A percentile compares a stretch with the other conserved stretches of the same genome.
Evolutionary conservation across 148 eudicot species (phyloP).

Genomic region (Cornus kousa): DNA sequence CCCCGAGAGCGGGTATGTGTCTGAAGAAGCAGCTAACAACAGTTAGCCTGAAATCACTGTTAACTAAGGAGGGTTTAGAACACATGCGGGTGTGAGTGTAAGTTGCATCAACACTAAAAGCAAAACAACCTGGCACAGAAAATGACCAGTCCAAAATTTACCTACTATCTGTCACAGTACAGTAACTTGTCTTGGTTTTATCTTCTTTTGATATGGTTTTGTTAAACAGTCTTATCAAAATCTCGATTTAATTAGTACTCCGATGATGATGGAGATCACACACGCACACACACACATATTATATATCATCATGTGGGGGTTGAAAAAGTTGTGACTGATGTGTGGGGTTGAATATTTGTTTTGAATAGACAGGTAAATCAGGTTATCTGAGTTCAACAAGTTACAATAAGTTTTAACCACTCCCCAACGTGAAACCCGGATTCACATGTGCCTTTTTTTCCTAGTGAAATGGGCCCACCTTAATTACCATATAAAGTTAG

Average conservation of each 20-base stretch:
- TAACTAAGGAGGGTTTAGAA: background rate
- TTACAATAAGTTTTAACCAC: background rate
- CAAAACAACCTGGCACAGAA: background rate
- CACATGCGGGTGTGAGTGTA: background rate
- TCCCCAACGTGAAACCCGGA: background rate
- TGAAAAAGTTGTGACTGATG: background rate
- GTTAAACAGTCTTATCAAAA: background rate
- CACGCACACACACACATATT: no score
- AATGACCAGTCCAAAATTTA: background rate
- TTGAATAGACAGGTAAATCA: background rate
- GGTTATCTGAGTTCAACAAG: background rate
- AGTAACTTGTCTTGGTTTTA: background rate
- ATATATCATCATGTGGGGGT: background rate
- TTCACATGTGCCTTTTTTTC: background rate
- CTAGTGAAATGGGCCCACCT: no score
- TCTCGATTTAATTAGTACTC: background rate
- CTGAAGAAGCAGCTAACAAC: background rate
- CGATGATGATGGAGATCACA: background rate
- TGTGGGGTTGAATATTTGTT: background rate
- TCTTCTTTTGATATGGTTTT: background rate
- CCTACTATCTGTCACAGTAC: background rate
- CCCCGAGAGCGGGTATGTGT: background rate
- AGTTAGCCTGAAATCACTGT: background rate
- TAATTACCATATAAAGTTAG: background rate
- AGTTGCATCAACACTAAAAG: background rate